Evolutionary conservation across 2,329 filamentous ascomycete species (phyloP), one percentile per base, ranked within the genome.

Genomic region (Acrocalymma vagum): DNA sequence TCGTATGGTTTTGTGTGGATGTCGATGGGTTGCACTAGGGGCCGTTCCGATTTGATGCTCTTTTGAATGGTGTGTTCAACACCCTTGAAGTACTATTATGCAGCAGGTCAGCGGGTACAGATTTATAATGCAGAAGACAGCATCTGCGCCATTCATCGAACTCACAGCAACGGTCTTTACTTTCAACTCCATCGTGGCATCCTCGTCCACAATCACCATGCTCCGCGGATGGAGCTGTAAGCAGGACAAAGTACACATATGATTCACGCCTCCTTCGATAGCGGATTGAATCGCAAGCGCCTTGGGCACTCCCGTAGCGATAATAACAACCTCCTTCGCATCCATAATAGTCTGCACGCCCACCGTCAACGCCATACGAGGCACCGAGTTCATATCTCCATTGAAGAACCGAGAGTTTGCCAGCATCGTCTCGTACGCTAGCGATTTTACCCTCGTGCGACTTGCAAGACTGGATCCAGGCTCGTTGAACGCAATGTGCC

Each of bases 401-500:
- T 75, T 83, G 66, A 95, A 95, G 78, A 94, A 94, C 47, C 90
- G 79, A n/a, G 87, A 90, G 72, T 95, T 95, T 50, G 89, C 89
- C 4, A 92, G 74, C 45, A 94, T 90, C 2, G 90, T 95, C 71
- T 94, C 90, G 63, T 92, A 91, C 26, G 90, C 88, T 35, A 95
- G 75, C 1, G 90, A 94, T 80, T 94, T 94, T 63, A 94, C 88
- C 46, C 90, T 81, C 9, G 90, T 95, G 30, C 88, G 81, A 42
- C 86, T 90, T 54, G 82, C 81, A 48, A 95, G 74, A 45, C 85
- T 90, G 9, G 87, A 91, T 26, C 89, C 90, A 4, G 90, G 90
- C 72, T 95, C 90, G 71, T 95, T 95, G 80, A 95, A 95, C 31
- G 90, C 90, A 51, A 95, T 90, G 70, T 95, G 90, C 5, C 90